Evolutionary conservation across 257 asterid species (phyloP).

Genomic region (Jaltomata sinuosa): DNA sequence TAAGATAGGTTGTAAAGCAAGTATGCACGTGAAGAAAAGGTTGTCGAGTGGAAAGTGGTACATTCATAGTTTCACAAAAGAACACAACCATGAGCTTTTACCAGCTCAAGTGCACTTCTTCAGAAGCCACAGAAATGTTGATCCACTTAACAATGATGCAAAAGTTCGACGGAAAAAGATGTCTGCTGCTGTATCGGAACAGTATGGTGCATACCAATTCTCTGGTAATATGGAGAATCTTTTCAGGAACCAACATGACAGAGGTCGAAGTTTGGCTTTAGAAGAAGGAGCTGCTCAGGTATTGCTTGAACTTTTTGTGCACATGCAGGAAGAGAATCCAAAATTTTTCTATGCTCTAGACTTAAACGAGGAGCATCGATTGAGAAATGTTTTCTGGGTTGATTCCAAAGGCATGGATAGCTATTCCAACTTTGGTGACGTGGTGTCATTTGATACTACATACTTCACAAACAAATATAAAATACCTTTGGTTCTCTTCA

Average conservation of each 20-base stretch:
- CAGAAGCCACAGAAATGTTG: conserved; percentile 66
- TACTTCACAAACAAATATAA: conserved; percentile 56
- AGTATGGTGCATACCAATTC: conserved; percentile 46
- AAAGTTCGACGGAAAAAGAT: conserved; percentile 59
- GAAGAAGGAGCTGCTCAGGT: conserved; percentile 74
- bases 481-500: conserved; percentile 68
- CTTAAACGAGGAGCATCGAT: conserved; percentile 72
- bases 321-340: conserved; percentile 80
- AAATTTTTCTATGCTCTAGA: conserved; percentile 68
- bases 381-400: conserved; percentile 91
- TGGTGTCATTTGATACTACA: conserved; percentile 62
- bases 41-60: conserved; percentile 64
- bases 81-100: conserved; percentile 90
- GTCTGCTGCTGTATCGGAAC: conserved; percentile 27
- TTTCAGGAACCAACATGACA: conserved; percentile 65
- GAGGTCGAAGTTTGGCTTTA: conserved; percentile 69
- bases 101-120: conserved; percentile 86
- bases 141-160: conserved; percentile 42
- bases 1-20: conserved; percentile 88
- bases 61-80: conserved; percentile 70
- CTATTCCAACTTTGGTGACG: conserved; percentile 55
- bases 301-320: conserved; percentile 56
- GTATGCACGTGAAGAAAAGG: conserved; percentile 85
- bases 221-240: conserved; percentile 49
- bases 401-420: conserved; percentile 85